Evolutionary conservation across 345 rosid species (phyloP).

Genomic region (Erucastrum elatum): DNA sequence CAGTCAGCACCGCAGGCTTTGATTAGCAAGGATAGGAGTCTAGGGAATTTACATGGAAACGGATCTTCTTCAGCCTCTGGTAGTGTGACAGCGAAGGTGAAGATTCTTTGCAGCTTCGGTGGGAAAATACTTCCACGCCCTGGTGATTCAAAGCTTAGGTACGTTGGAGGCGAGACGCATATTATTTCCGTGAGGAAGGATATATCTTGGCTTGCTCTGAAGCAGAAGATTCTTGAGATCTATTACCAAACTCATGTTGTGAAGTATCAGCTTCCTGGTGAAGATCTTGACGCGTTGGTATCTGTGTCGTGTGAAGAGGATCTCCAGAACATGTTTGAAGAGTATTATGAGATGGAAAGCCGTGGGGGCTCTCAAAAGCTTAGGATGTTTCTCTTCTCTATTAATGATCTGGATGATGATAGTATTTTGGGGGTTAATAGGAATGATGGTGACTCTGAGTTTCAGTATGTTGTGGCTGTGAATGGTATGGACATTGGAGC

Average conservation of each 20-base stretch:
- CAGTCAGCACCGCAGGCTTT: slow-evolving; percentile 50
- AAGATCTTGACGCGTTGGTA: slow-evolving; percentile 90
- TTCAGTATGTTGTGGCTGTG: slow-evolving; percentile 72
- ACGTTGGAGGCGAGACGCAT: slow-evolving; percentile 88
- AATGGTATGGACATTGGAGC: slow-evolving; percentile 73
- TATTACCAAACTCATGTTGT: slow-evolving; percentile 63
- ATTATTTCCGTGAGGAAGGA: slow-evolving; percentile 64
- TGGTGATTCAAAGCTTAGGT: slow-evolving; percentile 84
- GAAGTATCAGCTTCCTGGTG: slow-evolving; percentile 95
- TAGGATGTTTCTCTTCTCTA: slow-evolving; percentile 72
- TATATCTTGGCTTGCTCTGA: slow-evolving; percentile 63
- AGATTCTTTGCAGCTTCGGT: slow-evolving; percentile 86
- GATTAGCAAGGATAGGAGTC: slow-evolving; percentile 42
- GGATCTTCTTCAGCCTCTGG: slow-evolving; percentile 50
- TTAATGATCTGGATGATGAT: slow-evolving; percentile 70
- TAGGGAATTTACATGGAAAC: slow-evolving; percentile 39
- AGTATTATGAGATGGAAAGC: slow-evolving; percentile 60
- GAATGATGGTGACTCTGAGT: slow-evolving; percentile 57
- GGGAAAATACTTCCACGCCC: slow-evolving; percentile 89
- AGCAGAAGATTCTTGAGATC: slow-evolving; percentile 59
- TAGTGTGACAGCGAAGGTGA: slow-evolving; percentile 52
- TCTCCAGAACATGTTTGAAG: slow-evolving; percentile 89
- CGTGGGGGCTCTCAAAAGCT: slow-evolving; percentile 61
- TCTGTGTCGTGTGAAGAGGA: slow-evolving; percentile 90
- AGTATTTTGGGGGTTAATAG: slow-evolving; percentile 56